These are phyloP conservation scores for Fistulifera pelliculosa DNA, from an alignment of 108 stramenopile species.

Conservation along the genomic window DNA sequence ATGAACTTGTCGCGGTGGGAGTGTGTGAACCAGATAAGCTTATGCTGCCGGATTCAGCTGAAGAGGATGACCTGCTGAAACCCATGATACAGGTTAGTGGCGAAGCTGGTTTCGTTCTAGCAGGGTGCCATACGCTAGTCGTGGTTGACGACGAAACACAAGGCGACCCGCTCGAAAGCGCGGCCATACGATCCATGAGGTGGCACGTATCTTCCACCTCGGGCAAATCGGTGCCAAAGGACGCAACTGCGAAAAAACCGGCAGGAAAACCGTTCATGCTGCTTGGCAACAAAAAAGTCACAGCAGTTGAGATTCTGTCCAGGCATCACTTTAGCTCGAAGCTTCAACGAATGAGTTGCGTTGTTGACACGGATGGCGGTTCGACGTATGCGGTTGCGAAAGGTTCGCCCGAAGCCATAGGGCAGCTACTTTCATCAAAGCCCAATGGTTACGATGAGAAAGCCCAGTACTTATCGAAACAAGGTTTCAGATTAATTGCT, in stretches of 20 bases:
- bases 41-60: conserved; percentile 16
- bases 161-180: conserved; percentile 87
- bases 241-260: conserved; percentile 40
- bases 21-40: conserved; percentile 46
- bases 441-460: conserved; percentile 70
- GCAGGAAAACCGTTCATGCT: conserved; percentile 40
- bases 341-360: conserved; percentile 95
- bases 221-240: conserved; percentile 42
- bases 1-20: conserved; percentile 94
- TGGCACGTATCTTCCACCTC: conserved; percentile 54
- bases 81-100: conserved; percentile 69
- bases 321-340: conserved; percentile 97
- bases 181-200: conserved; percentile 74
- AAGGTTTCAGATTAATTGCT: conserved; percentile 90
- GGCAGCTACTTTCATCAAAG: conserved; percentile 51
- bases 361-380: conserved; percentile 47
- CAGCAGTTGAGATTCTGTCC: conserved; percentile 65
- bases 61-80: conserved; percentile 42
- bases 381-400: conserved; percentile 80
- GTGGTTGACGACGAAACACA: conserved; percentile 79
- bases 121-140: conserved; percentile 88
- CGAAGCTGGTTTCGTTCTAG: conserved; percentile 71
- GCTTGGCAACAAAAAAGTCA: conserved; percentile 13
- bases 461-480: conserved; percentile 59
- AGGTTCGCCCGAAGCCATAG: conserved; percentile 95